Base-by-base conservation (phyloP, 805 yeast species). In the Wickerhamiella galacta region DNA sequence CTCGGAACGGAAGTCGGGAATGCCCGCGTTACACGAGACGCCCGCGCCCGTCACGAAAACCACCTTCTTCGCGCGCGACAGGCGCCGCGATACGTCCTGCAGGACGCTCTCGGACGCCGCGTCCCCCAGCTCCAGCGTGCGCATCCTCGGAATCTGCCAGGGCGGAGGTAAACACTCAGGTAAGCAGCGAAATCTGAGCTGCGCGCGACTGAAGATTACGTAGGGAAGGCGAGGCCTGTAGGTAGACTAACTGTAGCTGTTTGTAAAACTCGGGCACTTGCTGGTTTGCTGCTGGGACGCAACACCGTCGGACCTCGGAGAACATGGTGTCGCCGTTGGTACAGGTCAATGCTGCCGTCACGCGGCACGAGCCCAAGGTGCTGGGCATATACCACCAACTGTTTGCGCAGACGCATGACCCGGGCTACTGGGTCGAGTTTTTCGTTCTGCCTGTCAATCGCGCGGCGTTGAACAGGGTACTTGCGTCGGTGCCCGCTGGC, bases 11-110 rank as follows among this genome's bases (percentile, higher is more conserved):
- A 85, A 85, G 51, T 87, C 96, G 2, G 98, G 98, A 30, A 87
- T 90, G 0, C 98, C 96, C 1, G 96, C 95, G 50, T 79, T 81
- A 51, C 95, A 82, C 11, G 95, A 81, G 37, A 87, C 82, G 1
- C 98, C 98, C 2, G 98, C 98, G 6, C 98, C 96, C 0, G 95
- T 83, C 34, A 85, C 60, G 3, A 79, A 64, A 15, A 77, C 63
- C n/a, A 74, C 28, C 28, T 25, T 25, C 19, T 19, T 16, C 16
- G 28, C 17, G 19, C 58, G 45, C 66, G 71, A 34, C 65, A 60
- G 30, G 72, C 52, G 42, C 66, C 66, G 39, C 53, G 53, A 2
- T 72, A 56, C 24, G 46, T 32, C 43, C 58, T 60, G 33, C 62
- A 55, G 16, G 68, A 60, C 33, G 55, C 56, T 4, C n/a, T 11